These are phyloP conservation scores for Pythium aristosporum DNA, from an alignment of 352 stramenopile species.

Conservation along the genomic window DNA sequence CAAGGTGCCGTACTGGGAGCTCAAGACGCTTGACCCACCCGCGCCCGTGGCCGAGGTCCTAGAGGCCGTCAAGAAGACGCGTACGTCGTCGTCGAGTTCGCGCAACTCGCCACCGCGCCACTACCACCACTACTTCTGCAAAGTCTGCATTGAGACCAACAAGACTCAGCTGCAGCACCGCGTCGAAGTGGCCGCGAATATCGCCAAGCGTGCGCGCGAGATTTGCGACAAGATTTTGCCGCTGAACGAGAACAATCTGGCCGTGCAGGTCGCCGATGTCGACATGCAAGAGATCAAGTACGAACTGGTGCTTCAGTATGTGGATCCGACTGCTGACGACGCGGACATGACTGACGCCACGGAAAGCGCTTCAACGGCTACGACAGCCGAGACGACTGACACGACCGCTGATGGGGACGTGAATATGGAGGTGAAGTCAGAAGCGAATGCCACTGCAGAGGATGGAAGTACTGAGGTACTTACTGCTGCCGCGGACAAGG, in stretches of 20 bases:
- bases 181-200: slow-evolving; percentile 64
- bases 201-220: slow-evolving; percentile 64
- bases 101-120: slow-evolving; percentile 71
- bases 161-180: slow-evolving; percentile 77
- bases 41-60: slow-evolving; percentile 77
- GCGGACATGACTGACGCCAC: slow-evolving; percentile 21
- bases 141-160: slow-evolving; percentile 62
- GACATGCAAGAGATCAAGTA: slow-evolving; percentile 86
- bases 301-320: slow-evolving; percentile 51
- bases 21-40: slow-evolving; percentile 66
- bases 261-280: slow-evolving; percentile 62
- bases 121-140: slow-evolving; percentile 85
- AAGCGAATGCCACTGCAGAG: slow-evolving; percentile 1
- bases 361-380: slow-evolving; percentile 23
- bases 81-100: slow-evolving; percentile 56
- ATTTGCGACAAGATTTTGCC: slow-evolving; percentile 61
- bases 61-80: slow-evolving; percentile 72
- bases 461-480: not conserved
- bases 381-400: slow-evolving; percentile 17
- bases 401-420: slow-evolving; percentile 17
- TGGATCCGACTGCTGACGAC: slow-evolving; percentile 36
- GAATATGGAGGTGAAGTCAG: slow-evolving; percentile 16
- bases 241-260: slow-evolving; percentile 56
- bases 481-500: not conserved
- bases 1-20: slow-evolving; percentile 82